phyloP scores from a whole-genome alignment of 2,329 filamentous ascomycete genomes.

The Colletotrichum lini region DNA sequence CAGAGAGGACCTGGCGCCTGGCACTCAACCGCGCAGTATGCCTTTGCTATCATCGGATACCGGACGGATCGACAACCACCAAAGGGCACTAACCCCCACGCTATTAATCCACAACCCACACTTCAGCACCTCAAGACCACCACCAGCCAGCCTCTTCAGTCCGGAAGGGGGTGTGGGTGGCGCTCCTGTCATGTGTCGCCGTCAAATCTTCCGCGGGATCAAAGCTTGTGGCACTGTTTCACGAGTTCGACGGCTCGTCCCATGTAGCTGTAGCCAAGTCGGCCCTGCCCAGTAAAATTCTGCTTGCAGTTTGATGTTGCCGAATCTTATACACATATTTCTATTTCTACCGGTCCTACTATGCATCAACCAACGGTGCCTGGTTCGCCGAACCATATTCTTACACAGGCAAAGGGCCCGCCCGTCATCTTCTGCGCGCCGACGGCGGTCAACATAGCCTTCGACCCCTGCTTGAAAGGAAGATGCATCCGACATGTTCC shows the following conservation, averaged over 20 bases:
- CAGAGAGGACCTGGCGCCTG: neutral
- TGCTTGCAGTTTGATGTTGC: neutral
- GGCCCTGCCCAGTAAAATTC: neutral
- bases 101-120: neutral
- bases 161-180: neutral
- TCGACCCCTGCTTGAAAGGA: conserved; percentile 4
- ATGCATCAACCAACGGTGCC: neutral
- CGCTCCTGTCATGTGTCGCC: neutral
- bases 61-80: conserved; percentile 13
- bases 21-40: neutral
- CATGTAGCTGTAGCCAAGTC: neutral
- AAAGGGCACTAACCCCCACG: conserved; percentile 29
- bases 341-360: neutral
- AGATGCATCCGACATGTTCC: neutral
- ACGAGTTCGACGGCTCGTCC: neutral
- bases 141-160: neutral
- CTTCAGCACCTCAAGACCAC: neutral
- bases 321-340: neutral
- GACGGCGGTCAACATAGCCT: conserved; percentile 2
- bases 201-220: neutral
- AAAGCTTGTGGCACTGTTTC: neutral
- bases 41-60: conserved; percentile 8
- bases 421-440: conserved; percentile 20
- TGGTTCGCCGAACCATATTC: neutral
- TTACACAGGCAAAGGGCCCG: neutral